Evolutionary conservation across 164 flowering plant genomes (phyloP).

Genomic region (Vitis amurensis): DNA sequence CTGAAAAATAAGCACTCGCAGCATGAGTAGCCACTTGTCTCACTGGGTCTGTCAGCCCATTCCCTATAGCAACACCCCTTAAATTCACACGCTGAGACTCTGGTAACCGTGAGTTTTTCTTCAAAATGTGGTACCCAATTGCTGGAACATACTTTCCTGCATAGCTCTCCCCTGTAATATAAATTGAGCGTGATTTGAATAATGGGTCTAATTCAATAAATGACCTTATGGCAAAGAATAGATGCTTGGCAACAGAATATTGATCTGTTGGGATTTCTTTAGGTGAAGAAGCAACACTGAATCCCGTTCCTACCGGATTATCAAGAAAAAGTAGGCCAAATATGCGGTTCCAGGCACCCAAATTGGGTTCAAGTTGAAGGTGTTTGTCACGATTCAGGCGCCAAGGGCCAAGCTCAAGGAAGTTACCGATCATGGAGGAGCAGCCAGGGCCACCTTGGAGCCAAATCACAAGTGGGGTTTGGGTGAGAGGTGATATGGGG

Average conservation of each 20-base stretch:
- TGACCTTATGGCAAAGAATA: slow-evolving; percentile 40
- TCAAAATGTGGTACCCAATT: slow-evolving; percentile 60
- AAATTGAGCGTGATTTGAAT: slow-evolving; percentile 61
- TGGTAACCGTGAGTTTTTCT: slow-evolving; percentile 26
- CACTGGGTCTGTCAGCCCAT: slow-evolving; percentile 73
- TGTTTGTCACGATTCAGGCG: slow-evolving; percentile 20
- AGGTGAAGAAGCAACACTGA: slow-evolving; percentile 52
- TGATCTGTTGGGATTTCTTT: slow-evolving; percentile 71
- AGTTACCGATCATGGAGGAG: slow-evolving; percentile 79
- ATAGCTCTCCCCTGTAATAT: slow-evolving; percentile 80
- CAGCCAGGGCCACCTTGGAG: slow-evolving; percentile 95
- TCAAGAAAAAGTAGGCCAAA: slow-evolving; percentile 78
- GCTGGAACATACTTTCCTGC: slow-evolving; percentile 84
- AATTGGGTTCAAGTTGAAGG: slow-evolving; percentile 46
- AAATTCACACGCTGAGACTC: slow-evolving; percentile 27
- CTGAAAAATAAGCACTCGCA: slow-evolving; percentile 45
- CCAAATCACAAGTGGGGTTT: slow-evolving; percentile 78
- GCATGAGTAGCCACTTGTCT: slow-evolving; percentile 71
- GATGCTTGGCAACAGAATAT: slow-evolving; percentile 53
- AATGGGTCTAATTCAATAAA: slow-evolving; percentile 36
- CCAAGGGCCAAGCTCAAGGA: slow-evolving; percentile 81
- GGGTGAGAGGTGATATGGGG: slow-evolving; percentile 34
- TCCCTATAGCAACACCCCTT: slow-evolving; percentile 63
- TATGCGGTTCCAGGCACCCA: slow-evolving; percentile 66
- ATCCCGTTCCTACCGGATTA: slow-evolving; percentile 79